Base-by-base conservation (phyloP, 257 asterid genomes). In the Forsythia viridissima region DNA sequence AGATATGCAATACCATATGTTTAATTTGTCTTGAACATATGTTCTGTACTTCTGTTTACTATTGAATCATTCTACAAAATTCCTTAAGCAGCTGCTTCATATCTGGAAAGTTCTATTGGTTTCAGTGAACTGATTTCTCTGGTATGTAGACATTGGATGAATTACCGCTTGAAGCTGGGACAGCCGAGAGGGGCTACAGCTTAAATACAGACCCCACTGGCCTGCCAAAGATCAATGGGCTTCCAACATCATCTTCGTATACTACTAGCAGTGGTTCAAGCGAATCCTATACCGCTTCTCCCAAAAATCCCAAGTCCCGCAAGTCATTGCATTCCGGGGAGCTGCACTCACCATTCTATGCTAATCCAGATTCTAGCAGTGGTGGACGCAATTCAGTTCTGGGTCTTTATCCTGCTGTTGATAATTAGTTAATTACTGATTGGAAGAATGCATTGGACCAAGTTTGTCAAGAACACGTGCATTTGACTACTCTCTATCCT, bases 291-390 rank as follows among this genome's bases (percentile, higher is more conserved):
- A 66, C 82, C 10, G 84, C 91, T 40, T 86, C 93, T 4, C 95
- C 97, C 3, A 91, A 76, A 71, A 78, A 81, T 81, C 77, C 85
- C 0, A 90, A 73, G 83, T 86, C 92, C 24, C 94, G 93, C 39
- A 90, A 88, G 87, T 90, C 98, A 41, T 85, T 93, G 20, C 92
- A 93, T 88, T 96, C 99, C 0, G 98, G 95, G 55, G 99, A 93
- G 88, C 90, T 93, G 20, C 91, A 89, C 51, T 81, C 93, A 38
- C 93, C 92, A 2, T 81, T 76, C 46, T 86, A 84, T 75, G 84
- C 59, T 18, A 69, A 79, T 30, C 77, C 85, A 52, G 97, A 93
- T 55, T 82, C 87, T 30, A 93, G 91, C 42, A 96, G 96, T 15
- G 83, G 89, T 20, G 97, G 96, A 10, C 89, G 87, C 8, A 85